Evolutionary conservation across 1,284 basidiomycete species (phyloP).

Genomic region (Tetrapyrgos nigripes): DNA sequence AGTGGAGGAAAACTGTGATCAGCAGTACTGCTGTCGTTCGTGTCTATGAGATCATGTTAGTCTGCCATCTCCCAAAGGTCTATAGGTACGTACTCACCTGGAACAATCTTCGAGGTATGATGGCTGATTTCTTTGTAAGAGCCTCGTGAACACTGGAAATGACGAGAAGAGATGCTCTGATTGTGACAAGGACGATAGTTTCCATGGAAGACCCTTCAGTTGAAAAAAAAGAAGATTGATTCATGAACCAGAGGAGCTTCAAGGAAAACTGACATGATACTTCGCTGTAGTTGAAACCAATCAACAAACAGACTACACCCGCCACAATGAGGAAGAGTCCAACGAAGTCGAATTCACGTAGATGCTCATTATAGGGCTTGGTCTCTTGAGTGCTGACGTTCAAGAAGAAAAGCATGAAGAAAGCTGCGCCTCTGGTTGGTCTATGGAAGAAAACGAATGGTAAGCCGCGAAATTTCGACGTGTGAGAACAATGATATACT

Average conservation of each 20-base stretch:
- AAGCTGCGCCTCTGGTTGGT: conserved; percentile 80
- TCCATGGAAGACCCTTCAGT: conserved; percentile 46
- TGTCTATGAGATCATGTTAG: conserved; percentile 47
- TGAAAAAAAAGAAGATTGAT: background rate
- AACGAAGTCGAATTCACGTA: conserved; percentile 77
- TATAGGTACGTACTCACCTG: too few relatives aligned
- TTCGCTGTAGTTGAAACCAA: conserved; percentile 85
- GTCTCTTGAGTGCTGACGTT: conserved; percentile 80
- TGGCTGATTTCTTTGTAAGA: conserved; percentile 76
- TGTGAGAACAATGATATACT: conserved; percentile 22
- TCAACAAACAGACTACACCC: conserved; percentile 77
- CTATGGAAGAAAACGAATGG: conserved; percentile 46
- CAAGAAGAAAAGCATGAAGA: conserved; percentile 76
- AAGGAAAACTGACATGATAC: conserved; percentile 56
- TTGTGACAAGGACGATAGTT: conserved; percentile 77
- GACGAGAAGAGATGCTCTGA: conserved; percentile 69
- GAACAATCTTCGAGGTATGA: conserved; percentile 84
- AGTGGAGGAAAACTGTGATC: conserved; percentile 69
- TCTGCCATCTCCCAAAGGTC: too few relatives aligned
- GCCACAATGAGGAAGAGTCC: conserved; percentile 76
- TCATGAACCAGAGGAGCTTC: too few relatives aligned
- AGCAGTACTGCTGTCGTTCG: conserved; percentile 77
- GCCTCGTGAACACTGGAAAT: conserved; percentile 68
- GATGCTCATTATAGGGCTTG: conserved; percentile 62
- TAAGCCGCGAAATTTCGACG: conserved; percentile 7